Percentiles rank a stretch among this genome's conserved stretches.
Conservation (phyloP, 306 rosid species). For the Trichosanthes truncata region DNA sequence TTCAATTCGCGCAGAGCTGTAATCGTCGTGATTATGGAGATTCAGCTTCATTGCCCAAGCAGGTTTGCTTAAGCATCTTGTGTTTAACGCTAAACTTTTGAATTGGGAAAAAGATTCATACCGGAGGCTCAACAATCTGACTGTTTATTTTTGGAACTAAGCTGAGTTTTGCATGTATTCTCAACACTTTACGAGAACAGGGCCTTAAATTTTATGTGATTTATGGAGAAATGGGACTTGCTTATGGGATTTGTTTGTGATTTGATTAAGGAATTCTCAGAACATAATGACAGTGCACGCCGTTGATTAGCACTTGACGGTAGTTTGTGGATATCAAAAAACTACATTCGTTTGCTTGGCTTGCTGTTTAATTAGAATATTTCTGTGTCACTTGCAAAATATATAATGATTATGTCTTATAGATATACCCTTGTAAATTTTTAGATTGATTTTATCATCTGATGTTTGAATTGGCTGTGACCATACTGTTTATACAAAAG, state of each 20-base stretch:
- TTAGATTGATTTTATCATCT: not conserved
- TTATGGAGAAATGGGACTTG: not conserved
- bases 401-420: not conserved
- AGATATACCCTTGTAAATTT: not conserved
- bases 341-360: not conserved
- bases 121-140: not conserved
- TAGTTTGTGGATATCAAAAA: not conserved
- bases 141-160: not conserved
- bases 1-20: slow-evolving; percentile 58
- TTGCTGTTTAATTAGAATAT: not conserved
- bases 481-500: not conserved
- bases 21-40: slow-evolving; percentile 57
- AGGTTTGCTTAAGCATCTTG: slow-evolving; percentile 33
- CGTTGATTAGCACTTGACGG: not conserved
- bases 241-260: not conserved
- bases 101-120: not conserved
- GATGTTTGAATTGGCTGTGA: not conserved
- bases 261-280: not conserved
- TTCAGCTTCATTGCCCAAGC: slow-evolving; percentile 51
- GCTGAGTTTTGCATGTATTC: not conserved
- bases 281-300: not conserved
- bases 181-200: not conserved
- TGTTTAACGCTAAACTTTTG: not conserved
- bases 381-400: not conserved
- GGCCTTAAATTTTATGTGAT: not conserved